Conservation (phyloP, 257 asterid species). For the Knoxia roxburghii region DNA sequence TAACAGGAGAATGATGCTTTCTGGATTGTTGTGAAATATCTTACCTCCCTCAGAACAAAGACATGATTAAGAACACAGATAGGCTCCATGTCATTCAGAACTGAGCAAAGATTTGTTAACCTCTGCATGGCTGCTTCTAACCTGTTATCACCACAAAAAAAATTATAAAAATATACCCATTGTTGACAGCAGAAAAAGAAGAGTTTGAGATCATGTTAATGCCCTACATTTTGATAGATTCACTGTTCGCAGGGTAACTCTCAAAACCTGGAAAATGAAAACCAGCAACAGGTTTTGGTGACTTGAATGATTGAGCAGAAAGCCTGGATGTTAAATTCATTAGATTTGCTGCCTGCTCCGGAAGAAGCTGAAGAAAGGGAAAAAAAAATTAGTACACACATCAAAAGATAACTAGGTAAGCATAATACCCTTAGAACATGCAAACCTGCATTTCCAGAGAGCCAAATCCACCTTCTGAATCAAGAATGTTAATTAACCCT, state of each 20-base stretch:
- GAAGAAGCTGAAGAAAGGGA: constrained; percentile 80
- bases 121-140: constrained; percentile 99
- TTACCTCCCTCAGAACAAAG: constrained; percentile 95
- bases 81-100: constrained; percentile 98
- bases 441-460: constrained; percentile 93
- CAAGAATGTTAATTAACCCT: constrained; percentile 94
- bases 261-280: constrained; percentile 90
- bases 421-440: constrained; percentile 28
- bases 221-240: constrained; percentile 77
- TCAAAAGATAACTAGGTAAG: constrained; percentile 16
- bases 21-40: background rate
- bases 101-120: constrained; percentile 92
- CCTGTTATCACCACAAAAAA: constrained; percentile 48
- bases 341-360: constrained; percentile 97
- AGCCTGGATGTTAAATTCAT: constrained; percentile 88
- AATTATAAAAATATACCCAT: constrained; percentile 4
- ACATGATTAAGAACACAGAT: constrained; percentile 95
- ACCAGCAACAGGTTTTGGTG: constrained; percentile 76
- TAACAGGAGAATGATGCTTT: constrained; percentile 4
- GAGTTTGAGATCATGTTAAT: constrained; percentile 11
- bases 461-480: constrained; percentile 99
- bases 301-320: constrained; percentile 63
- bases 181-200: background rate
- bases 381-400: constrained; percentile 26
- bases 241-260: constrained; percentile 89